These are phyloP conservation scores for Achaetomium macrosporum DNA, from an alignment of 2,329 filamentous ascomycete genomes.

Conservation along the genomic window DNA sequence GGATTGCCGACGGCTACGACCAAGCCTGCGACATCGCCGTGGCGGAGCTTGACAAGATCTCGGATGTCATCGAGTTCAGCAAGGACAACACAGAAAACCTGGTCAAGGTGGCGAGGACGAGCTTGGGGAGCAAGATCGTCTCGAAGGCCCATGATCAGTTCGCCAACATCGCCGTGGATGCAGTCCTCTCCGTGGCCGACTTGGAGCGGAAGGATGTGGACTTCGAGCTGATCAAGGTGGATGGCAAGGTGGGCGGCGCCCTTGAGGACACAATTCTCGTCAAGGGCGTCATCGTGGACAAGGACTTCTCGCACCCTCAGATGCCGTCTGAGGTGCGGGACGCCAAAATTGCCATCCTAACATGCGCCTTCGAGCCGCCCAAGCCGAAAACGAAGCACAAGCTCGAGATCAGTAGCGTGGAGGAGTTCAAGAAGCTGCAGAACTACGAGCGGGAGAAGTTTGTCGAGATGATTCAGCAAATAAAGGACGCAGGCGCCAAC, in stretches of 20 bases:
- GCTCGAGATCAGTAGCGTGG: conserved; percentile 92
- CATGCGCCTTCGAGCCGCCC: conserved; percentile 95
- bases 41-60: conserved; percentile 85
- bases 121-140: conserved; percentile 96
- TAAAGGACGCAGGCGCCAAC: conserved; percentile 96
- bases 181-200: conserved; percentile 92
- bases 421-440: conserved; percentile 97
- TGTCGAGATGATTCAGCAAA: conserved; percentile 95
- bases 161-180: conserved; percentile 93
- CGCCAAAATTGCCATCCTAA: conserved; percentile 95
- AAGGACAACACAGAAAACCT: conserved; percentile 77
- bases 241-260: conserved; percentile 92
- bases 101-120: conserved; percentile 90
- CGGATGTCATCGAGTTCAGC: conserved; percentile 82
- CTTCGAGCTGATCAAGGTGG: conserved; percentile 98
- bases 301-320: conserved; percentile 98
- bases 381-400: conserved; percentile 99
- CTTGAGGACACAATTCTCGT: conserved; percentile 92
- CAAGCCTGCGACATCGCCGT: conserved; percentile 96
- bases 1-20: conserved; percentile 97
- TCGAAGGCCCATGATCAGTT: conserved; percentile 99
- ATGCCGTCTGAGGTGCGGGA: conserved; percentile 95
- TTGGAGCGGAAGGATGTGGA: conserved; percentile 95
- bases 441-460: conserved; percentile 96
- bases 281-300: conserved; percentile 97